Percentiles rank a stretch among this genome's conserved stretches.
Evolutionary conservation across 345 rosid genomes (phyloP).

Genomic region (Eucalyptus caleyi): DNA sequence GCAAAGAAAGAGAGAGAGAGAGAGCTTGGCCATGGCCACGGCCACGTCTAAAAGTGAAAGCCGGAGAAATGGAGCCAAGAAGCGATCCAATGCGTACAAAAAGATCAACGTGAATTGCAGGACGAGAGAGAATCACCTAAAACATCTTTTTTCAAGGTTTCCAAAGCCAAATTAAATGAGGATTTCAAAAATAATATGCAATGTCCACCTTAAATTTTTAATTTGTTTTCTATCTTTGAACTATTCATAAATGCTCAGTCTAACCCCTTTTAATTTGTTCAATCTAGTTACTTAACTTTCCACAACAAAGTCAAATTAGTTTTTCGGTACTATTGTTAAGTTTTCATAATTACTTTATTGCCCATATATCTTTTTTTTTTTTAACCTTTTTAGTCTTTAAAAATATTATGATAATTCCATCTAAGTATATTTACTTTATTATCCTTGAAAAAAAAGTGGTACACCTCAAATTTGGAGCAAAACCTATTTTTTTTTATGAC

Average conservation of each 20-base stretch:
- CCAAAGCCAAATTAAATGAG: neutral
- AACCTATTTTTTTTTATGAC: too few relatives aligned
- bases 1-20: neutral
- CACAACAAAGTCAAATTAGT: neutral
- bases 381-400: neutral
- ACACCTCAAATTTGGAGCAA: too few relatives aligned
- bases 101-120: neutral
- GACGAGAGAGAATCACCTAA: too few relatives aligned
- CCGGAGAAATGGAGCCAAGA: neutral
- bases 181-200: too few relatives aligned
- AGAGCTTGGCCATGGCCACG: neutral
- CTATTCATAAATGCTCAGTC: neutral
- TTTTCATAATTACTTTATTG: neutral
- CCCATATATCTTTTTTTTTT: too few relatives aligned
- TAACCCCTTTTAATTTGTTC: neutral
- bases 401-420: too few relatives aligned
- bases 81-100: neutral
- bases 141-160: neutral
- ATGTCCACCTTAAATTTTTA: neutral
- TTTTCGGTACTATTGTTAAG: neutral
- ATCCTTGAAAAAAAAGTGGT: too few relatives aligned
- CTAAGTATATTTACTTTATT: too few relatives aligned
- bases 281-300: neutral
- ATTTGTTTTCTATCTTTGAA: too few relatives aligned
- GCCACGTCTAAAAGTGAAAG: neutral